Conservation (phyloP, 1,139 yeast species). For the Protomyces lactucae-debilis region DNA sequence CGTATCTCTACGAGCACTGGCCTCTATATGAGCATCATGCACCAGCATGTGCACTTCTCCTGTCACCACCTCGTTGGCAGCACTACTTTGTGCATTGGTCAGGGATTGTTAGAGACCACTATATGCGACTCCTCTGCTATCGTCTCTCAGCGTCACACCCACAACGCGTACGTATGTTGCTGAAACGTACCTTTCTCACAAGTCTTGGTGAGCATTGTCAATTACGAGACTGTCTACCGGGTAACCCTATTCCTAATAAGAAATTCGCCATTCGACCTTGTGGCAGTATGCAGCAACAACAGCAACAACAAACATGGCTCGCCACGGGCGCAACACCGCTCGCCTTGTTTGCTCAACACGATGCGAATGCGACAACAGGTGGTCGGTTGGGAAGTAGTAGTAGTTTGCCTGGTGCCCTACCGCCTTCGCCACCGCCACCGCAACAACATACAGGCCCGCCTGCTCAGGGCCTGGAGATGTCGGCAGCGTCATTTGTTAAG, state of each 20-base stretch:
- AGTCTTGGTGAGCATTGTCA: conserved; percentile 19
- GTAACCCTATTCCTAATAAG: conserved; percentile 23
- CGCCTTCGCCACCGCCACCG: not conserved
- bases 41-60: not conserved
- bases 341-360: not conserved
- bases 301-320: not conserved
- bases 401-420: not conserved
- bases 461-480: not conserved
- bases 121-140: conserved; percentile 18
- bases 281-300: not conserved
- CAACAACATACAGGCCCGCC: not conserved
- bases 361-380: not conserved
- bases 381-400: too few relatives aligned
- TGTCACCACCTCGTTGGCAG: conserved; percentile 11
- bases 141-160: conserved; percentile 2
- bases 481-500: conserved; percentile 1
- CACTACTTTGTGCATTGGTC: conserved; percentile 22
- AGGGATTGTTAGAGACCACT: conserved; percentile 21
- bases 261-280: conserved; percentile 18
- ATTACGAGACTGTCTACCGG: conserved; percentile 17
- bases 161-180: not conserved
- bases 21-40: not conserved
- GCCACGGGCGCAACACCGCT: not conserved
- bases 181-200: conserved; percentile 14
- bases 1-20: conserved; percentile 18